Conservation (phyloP, 2,329 filamentous ascomycete species). For the Apiospora pterosperma region DNA sequence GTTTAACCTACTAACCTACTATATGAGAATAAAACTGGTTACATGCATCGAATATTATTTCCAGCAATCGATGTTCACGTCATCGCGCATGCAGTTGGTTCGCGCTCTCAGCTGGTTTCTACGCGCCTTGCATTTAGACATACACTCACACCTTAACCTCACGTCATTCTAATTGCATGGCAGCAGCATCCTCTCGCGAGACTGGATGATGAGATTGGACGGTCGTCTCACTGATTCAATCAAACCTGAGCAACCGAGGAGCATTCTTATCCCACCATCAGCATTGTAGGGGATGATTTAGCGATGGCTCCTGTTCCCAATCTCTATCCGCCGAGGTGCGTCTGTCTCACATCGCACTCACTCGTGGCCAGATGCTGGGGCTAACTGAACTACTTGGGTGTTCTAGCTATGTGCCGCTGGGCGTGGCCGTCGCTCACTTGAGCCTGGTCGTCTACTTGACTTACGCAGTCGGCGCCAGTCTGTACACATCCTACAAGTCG, state of each 20-base stretch:
- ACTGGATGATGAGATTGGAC: not conserved
- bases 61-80: not conserved
- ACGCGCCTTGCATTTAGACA: not conserved
- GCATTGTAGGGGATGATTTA: not conserved
- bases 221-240: not conserved
- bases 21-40: not conserved
- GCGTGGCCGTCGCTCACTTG: constrained; percentile 25
- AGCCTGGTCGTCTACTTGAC: constrained; percentile 27
- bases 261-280: not conserved
- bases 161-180: not conserved
- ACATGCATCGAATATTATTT: not conserved
- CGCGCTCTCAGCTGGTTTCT: not conserved
- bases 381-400: not conserved
- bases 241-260: not conserved
- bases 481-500: constrained; percentile 32
- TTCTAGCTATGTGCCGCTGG: constrained; percentile 29
- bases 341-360: not conserved
- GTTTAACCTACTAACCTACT: no score
- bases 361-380: no score
- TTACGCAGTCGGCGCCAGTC: constrained; percentile 27
- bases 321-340: constrained; percentile 23
- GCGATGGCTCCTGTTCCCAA: constrained; percentile 27
- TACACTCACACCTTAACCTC: no score
- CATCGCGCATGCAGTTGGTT: not conserved
- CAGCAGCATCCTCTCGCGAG: not conserved